Percentiles rank a stretch among this genome's conserved stretches.
phyloP scores from a whole-genome alignment of 345 rosid species.

The Eucalyptus sp. region DNA sequence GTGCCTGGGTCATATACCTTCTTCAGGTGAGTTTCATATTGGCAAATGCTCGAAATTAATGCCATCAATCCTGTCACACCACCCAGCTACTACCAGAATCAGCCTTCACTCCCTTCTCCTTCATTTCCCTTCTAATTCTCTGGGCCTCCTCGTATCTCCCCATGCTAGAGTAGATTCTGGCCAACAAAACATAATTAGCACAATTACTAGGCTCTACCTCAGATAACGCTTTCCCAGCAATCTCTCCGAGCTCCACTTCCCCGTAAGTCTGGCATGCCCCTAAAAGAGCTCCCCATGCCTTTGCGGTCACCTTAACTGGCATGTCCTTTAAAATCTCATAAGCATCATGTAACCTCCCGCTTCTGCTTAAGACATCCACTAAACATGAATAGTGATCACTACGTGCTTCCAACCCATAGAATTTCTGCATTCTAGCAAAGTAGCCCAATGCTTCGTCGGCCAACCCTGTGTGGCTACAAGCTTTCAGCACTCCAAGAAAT shows the following conservation, averaged over 20 bases:
- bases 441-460: constrained; percentile 32
- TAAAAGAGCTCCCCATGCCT: not conserved
- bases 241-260: not conserved
- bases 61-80: not conserved
- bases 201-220: not conserved
- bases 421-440: not conserved
- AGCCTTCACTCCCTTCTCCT: not conserved
- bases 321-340: not conserved
- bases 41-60: not conserved
- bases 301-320: not conserved
- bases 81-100: not conserved
- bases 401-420: not conserved
- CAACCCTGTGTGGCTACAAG: constrained; percentile 60
- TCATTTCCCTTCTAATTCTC: not conserved
- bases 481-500: constrained; percentile 47
- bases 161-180: not conserved
- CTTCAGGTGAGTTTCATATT: not conserved
- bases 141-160: not conserved
- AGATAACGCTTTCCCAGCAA: not conserved
- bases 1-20: not conserved
- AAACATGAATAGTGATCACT: not conserved
- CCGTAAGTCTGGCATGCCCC: not conserved
- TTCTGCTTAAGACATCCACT: not conserved
- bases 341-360: not conserved
- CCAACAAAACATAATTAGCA: not conserved